phyloP scores from a whole-genome alignment of 495 filamentous ascomycete genomes.

The Aspergillus bridgeri region DNA sequence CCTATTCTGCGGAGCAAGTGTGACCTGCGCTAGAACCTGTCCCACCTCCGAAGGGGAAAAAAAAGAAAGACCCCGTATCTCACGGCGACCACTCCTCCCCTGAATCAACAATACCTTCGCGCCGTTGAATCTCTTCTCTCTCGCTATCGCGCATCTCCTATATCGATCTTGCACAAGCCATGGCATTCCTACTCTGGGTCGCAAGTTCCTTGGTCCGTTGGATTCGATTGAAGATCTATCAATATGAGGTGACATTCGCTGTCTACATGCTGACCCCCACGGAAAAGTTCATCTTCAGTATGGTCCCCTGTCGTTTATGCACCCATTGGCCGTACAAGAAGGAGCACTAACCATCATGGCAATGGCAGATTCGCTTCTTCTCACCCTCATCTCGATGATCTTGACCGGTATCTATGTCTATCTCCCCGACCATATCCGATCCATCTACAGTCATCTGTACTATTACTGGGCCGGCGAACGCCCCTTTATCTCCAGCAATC shows the following conservation, averaged over 20 bases:
- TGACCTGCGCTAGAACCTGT: neutral
- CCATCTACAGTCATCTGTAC: constrained; percentile 76
- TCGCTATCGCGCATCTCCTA: neutral
- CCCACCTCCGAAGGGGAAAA: neutral
- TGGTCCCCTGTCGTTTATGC: constrained; percentile 18
- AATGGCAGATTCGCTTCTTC: constrained; percentile 76
- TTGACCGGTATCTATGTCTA: constrained; percentile 84
- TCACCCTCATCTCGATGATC: constrained; percentile 81
- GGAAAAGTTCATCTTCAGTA: constrained; percentile 85
- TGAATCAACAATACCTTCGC: neutral
- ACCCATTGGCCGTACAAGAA: neutral
- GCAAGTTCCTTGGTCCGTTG: constrained; percentile 52
- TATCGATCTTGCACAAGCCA: no score
- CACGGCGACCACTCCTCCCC: neutral
- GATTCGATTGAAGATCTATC: constrained; percentile 76
- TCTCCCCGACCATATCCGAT: constrained; percentile 81
- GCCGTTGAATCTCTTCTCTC: neutral
- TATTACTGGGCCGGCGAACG: constrained; percentile 87
- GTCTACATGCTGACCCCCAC: constrained; percentile 84
- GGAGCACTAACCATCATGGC: neutral
- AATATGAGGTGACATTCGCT: constrained; percentile 82
- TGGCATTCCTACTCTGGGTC: constrained; percentile 37
- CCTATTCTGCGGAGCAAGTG: neutral
- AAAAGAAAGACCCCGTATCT: neutral
- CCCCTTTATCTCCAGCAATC: constrained; percentile 36